Evolutionary conservation across 2,329 filamentous ascomycete species (phyloP).

Genomic region (Aspergillus japonicus): DNA sequence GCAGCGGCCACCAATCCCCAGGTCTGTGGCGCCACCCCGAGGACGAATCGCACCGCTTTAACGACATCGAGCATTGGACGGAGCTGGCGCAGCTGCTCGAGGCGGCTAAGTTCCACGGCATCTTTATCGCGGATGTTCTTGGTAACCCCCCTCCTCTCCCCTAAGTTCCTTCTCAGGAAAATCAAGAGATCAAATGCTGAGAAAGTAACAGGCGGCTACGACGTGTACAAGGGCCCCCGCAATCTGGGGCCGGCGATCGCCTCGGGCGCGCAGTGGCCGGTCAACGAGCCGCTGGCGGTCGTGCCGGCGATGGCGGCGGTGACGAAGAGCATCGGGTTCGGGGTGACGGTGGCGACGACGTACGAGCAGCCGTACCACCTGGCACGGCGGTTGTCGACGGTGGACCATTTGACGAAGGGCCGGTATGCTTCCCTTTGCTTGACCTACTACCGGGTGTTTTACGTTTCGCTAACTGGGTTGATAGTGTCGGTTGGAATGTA

Average conservation of each 20-base stretch:
- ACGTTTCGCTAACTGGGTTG: background rate
- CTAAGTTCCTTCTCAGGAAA: no score
- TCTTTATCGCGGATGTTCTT: constrained; percentile 67
- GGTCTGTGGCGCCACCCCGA: constrained; percentile 64
- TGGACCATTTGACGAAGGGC: constrained; percentile 67
- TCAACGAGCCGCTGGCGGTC: constrained; percentile 66
- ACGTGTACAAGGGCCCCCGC: constrained; percentile 64
- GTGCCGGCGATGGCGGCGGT: constrained; percentile 67
- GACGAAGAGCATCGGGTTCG: constrained; percentile 66
- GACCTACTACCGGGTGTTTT: no score
- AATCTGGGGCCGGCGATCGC: constrained; percentile 61
- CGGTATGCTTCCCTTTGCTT: constrained; percentile 36
- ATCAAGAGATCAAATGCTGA: no score
- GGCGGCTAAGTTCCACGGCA: constrained; percentile 62
- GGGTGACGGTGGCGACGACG: constrained; percentile 65
- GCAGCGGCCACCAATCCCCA: constrained; percentile 54
- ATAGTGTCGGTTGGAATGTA: constrained; percentile 57
- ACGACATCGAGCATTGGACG: constrained; percentile 60
- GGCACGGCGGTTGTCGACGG: constrained; percentile 62
- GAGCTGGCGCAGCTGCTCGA: constrained; percentile 61
- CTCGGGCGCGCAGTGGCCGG: constrained; percentile 67
- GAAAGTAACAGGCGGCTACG: constrained; percentile 55
- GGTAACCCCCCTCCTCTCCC: constrained; percentile 28
- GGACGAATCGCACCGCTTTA: constrained; percentile 63
- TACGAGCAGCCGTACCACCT: constrained; percentile 70